Evolutionary conservation across 2,329 filamentous ascomycete species (phyloP).

Genomic region (Exophiala phaeomuriformis): DNA sequence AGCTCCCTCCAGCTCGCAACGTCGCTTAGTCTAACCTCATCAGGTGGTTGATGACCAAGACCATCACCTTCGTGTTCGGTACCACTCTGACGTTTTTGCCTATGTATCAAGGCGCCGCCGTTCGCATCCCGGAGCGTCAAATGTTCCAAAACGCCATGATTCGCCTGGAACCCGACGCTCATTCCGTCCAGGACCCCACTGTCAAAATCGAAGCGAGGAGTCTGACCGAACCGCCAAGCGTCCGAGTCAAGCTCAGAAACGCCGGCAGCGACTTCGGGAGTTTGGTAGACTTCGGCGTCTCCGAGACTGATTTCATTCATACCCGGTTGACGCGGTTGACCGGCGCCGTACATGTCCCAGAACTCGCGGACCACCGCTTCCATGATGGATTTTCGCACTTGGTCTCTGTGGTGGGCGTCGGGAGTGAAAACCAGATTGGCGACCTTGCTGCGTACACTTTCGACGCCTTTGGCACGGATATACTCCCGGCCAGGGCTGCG

Average conservation of each 20-base stretch:
- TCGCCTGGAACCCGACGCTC: constrained; percentile 16
- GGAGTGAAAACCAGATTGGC: constrained; percentile 55
- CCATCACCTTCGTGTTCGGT: background rate
- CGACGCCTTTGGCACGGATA: constrained; percentile 76
- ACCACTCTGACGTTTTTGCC: background rate
- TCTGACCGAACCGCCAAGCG: constrained; percentile 24
- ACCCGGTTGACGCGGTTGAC: background rate
- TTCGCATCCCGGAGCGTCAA: background rate
- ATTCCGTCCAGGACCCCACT: constrained; percentile 13
- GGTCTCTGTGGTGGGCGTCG: background rate
- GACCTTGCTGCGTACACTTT: constrained; percentile 81
- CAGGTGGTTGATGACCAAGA: background rate
- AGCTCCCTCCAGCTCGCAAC: constrained; percentile 6
- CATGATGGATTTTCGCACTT: constrained; percentile 10
- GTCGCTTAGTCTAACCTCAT: constrained; percentile 6
- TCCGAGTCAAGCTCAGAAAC: constrained; percentile 20
- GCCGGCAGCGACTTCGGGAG: constrained; percentile 14
- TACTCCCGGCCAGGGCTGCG: constrained; percentile 69
- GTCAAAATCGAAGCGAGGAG: constrained; percentile 23
- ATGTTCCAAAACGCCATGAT: constrained; percentile 16
- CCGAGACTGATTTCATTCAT: constrained; percentile 15
- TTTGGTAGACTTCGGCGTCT: constrained; percentile 7
- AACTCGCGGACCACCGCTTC: constrained; percentile 18
- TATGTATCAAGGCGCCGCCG: background rate
- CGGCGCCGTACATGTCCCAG: constrained; percentile 15